These are phyloP conservation scores for Amanita molliuscula DNA, from an alignment of 768 basidiomycete genomes.

Conservation along the genomic window DNA sequence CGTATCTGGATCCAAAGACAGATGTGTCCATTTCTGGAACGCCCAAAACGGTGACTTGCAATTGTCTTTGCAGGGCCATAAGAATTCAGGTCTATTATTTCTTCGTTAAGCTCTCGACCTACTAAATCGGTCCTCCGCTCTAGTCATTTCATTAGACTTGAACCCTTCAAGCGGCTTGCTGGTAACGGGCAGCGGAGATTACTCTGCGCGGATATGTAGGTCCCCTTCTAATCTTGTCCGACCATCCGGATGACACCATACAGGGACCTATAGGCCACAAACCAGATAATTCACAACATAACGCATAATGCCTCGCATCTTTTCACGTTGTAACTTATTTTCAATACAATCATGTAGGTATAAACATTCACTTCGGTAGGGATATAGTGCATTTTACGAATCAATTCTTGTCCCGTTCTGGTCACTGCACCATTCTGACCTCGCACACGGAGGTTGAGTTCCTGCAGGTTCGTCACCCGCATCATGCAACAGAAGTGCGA, in stretches of 20 bases:
- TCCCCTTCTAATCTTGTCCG: not conserved
- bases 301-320: not conserved
- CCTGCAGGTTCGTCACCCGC: constrained; percentile 58
- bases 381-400: constrained; percentile 6
- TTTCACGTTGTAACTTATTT: not conserved
- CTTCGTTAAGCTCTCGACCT: not conserved
- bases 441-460: constrained; percentile 45
- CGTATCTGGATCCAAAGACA: constrained; percentile 82
- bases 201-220: constrained; percentile 32
- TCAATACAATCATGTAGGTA: not conserved
- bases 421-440: constrained; percentile 45
- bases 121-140: not conserved
- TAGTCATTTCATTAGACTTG: constrained; percentile 31
- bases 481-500: constrained; percentile 55
- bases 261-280: constrained; percentile 1
- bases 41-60: constrained; percentile 59
- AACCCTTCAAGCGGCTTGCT: constrained; percentile 23
- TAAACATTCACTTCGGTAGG: not conserved
- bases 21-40: constrained; percentile 85
- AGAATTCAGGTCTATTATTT: constrained; percentile 31
- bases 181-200: constrained; percentile 33
- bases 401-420: constrained; percentile 40
- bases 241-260: not conserved
- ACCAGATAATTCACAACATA: not conserved
- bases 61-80: constrained; percentile 69